Base-by-base conservation (phyloP, 768 basidiomycete species). In the Collybia sp. region DNA sequence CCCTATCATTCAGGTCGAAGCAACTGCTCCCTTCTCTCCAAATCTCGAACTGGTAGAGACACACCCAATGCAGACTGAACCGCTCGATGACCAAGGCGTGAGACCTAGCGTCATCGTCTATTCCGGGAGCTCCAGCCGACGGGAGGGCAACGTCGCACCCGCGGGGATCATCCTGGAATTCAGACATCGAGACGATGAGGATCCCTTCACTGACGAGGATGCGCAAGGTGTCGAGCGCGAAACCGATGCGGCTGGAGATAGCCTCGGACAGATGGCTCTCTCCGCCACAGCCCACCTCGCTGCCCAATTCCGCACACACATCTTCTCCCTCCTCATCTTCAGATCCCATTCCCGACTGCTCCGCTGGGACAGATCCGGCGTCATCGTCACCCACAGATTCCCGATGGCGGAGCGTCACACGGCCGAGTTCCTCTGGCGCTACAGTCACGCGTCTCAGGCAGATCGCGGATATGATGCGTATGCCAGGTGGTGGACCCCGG, bases 261-360 rank as follows among this genome's bases (percentile, higher is more conserved):
- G 51, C 11, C 35, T 55, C 18, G 49, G 55, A 2, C 52, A 56
- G 41, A 53, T 57, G n/a, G 50, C 55, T 0, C 19, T 41, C 17
- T 57, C 53, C 19, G 49, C 53, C 5, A 43, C 55, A 25, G 49
- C 56, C 17, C 55, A 57, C 4, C 42, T 50, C 11, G 43, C 45
- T 3, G 31, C 46, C 18, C 55, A 57, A 51, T 57, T 50, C 36
- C 40, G 43, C 30, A 37, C 49, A n/a, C 55, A 57, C 19, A 20
- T 40, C 10, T 51, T 51, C 20, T 53, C 40, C 1, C 19, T 57
- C 36, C 49, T 57, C 18, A 32, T 56, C 11, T 16, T 56, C 15
- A 18, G 8, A 10, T 12, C 17, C 11, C 19, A 33, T 42, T 42
- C 51, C 15, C 31, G 31, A 8, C 40, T 56, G 12, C 44, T 56